These are phyloP conservation scores for Aureobasidium sp. DNA, from an alignment of 2,329 filamentous ascomycete genomes.

Conservation along the genomic window DNA sequence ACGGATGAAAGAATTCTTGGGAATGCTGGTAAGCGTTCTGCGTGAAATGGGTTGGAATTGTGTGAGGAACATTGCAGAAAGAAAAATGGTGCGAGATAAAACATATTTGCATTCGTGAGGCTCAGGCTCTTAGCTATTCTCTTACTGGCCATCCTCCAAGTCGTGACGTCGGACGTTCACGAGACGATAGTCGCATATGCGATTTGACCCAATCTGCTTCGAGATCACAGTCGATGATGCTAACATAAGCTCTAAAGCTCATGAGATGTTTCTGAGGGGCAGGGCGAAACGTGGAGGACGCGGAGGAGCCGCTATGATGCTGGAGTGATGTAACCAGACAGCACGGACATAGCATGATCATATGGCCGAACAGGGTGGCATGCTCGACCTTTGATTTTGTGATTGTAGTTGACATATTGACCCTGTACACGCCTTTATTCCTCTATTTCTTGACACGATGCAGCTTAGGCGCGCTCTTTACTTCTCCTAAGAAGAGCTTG, in stretches of 20 bases:
- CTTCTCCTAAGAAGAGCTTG: too few relatives aligned
- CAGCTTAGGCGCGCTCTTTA: too few relatives aligned
- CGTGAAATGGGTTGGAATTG: neutral
- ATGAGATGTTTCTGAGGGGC: neutral
- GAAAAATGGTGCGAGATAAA: neutral
- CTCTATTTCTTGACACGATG: neutral
- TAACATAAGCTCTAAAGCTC: neutral
- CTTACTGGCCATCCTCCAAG: neutral
- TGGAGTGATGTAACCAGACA: neutral
- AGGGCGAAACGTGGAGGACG: neutral
- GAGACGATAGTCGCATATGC: neutral
- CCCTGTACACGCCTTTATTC: neutral
- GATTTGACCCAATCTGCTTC: neutral
- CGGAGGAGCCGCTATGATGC: neutral
- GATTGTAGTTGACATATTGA: neutral
- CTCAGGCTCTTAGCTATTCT: neutral
- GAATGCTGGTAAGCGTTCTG: neutral
- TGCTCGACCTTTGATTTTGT: neutral
- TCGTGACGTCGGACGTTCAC: slow-evolving; percentile 5
- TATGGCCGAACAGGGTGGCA: neutral
- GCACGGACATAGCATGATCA: too few relatives aligned
- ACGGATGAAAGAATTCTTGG: slow-evolving; percentile 16
- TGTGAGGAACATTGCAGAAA: neutral
- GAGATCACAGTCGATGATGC: slow-evolving; percentile 11
- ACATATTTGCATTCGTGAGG: neutral